Base-by-base conservation (phyloP, 768 basidiomycete genomes). In the Collybia nuda region DNA sequence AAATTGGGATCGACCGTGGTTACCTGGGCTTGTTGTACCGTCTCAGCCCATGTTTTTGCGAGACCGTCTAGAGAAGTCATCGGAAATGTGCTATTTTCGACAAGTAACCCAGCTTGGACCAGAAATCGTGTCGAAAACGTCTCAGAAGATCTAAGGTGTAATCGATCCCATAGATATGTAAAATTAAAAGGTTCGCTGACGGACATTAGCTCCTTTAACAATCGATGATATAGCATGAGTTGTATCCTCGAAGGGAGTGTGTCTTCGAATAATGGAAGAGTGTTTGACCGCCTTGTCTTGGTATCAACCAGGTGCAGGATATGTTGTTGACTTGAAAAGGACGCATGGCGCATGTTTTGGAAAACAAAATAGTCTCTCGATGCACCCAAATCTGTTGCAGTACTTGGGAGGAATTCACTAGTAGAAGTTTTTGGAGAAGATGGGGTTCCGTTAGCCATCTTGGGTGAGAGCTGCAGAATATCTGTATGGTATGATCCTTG, bases 171-270 rank as follows among this genome's bases (percentile, higher is more conserved):
- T 8, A 91, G 56, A 0, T 60, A 47, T 19, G 63, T 40, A 57
- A 85, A 88, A 56, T 85, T 75, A 51, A 83, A 79, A 1, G 73
- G 72, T 5, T 57, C 56, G n/a, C 68, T 62, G 1, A 62, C 61
- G 2, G 77, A 65, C 17, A 85, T 62, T 11, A 90, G 67, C 3
- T 68, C 66, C 18, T 73, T 70, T 32, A 93, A 72, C 45, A 93
- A 78, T 15, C 81, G 80, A 57, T 80, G 77, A 60, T 93, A 93
- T 32, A 90, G 67, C 86, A 90, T 90, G 4, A 92, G 75, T 62
- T 93, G 90, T 29, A 90, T 67, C 6, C 80, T 79, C 0, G 88
- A 75, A 1, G 82, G 62, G 12, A 78, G 62, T 0, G 81, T 75
- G 54, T 90, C 88, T 36, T 76, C 73, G 12, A 82, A 72, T 3